A percentile compares a stretch with the other conserved stretches of the same genome.
These are phyloP conservation scores for Globisporangium lucens DNA, from an alignment of 352 stramenopile species.

Conservation along the genomic window DNA sequence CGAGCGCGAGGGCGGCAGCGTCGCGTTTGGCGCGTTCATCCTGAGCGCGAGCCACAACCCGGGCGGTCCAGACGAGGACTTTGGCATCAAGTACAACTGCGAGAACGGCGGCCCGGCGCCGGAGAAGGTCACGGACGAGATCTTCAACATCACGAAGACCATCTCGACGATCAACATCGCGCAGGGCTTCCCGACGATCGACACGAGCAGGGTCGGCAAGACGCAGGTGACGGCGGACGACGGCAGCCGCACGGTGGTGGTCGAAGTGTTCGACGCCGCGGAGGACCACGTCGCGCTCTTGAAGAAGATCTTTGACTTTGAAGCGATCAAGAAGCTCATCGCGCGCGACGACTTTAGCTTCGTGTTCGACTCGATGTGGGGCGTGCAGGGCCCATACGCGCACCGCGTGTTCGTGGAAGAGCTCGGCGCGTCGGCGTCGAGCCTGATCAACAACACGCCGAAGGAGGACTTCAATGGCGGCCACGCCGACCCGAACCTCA, in stretches of 20 bases:
- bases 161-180: conserved; percentile 95
- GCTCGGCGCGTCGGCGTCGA: conserved; percentile 81
- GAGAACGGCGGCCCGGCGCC: conserved; percentile 97
- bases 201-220: conserved; percentile 71
- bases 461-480: conserved; percentile 96
- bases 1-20: conserved; percentile 90
- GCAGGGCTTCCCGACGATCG: conserved; percentile 74
- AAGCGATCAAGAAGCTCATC: conserved; percentile 90
- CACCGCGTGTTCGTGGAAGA: conserved; percentile 96
- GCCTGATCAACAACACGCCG: conserved; percentile 91
- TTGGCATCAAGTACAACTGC: conserved; percentile 99
- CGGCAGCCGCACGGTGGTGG: conserved; percentile 87
- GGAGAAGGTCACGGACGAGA: conserved; percentile 97
- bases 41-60: conserved; percentile 98
- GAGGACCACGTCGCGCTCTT: conserved; percentile 95
- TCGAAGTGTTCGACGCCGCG: conserved; percentile 97
- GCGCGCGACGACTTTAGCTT: conserved; percentile 93
- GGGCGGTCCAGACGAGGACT: conserved; percentile 97
- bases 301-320: conserved; percentile 98
- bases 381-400: conserved; percentile 96
- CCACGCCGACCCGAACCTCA: conserved; percentile 99
- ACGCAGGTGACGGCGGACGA: conserved; percentile 77
- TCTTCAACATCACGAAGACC: conserved; percentile 94
- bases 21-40: conserved; percentile 96
- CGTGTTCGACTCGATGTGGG: conserved; percentile 98